These are phyloP conservation scores for Phlyctochytrium planicorne DNA, from an alignment of 192 early-diverging fungal species.

Conservation along the genomic window DNA sequence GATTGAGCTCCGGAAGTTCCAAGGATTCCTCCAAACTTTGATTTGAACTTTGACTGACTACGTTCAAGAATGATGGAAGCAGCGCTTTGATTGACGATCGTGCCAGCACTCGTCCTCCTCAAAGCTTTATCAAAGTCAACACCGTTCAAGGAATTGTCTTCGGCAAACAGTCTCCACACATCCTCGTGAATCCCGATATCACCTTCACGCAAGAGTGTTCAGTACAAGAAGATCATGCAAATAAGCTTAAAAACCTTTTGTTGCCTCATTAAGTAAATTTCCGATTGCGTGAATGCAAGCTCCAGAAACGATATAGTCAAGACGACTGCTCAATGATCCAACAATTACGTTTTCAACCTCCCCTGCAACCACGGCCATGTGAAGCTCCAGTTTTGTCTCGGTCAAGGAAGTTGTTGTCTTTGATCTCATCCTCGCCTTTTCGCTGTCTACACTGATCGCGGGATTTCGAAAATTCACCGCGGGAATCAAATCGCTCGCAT, in stretches of 20 bases:
- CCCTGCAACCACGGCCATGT: not conserved
- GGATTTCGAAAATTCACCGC: too few species aligned
- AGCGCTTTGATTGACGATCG: not conserved
- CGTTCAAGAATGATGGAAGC: not conserved
- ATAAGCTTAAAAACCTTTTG: too few species aligned
- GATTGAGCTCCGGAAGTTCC: not conserved
- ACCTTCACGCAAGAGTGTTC: too few species aligned
- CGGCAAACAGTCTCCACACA: not conserved
- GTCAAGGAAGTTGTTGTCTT: too few species aligned
- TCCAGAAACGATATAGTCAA: not conserved
- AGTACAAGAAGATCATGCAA: too few species aligned
- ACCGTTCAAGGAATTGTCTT: not conserved
- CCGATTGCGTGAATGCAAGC: not conserved
- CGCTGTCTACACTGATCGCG: too few species aligned
- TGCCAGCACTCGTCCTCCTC: not conserved
- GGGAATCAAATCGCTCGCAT: too few species aligned
- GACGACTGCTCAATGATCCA: not conserved
- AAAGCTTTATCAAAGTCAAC: not conserved
- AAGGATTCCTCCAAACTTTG: too few species aligned
- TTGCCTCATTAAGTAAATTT: not conserved
- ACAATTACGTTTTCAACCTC: not conserved
- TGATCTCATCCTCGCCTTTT: too few species aligned
- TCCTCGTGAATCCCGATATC: not conserved
- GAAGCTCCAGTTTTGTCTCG: too few species aligned
- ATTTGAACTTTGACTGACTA: not conserved